Base-by-base conservation (phyloP, 345 rosid genomes). In the Linum lewisii region DNA sequence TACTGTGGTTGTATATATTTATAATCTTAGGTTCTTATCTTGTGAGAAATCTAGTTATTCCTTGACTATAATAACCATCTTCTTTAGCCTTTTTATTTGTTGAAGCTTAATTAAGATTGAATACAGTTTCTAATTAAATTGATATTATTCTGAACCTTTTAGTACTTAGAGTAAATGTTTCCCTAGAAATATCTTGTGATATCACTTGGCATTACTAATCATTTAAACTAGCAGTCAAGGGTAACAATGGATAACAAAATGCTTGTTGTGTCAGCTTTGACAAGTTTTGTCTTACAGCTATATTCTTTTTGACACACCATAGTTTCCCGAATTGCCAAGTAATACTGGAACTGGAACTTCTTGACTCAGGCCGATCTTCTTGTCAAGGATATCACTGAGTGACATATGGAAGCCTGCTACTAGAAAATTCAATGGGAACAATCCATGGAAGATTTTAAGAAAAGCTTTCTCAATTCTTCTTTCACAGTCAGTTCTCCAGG, bases 361-460 rank as follows among this genome's bases (percentile, higher is more conserved):
- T 73, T 72, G 44, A 24, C 61, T 72, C 84, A 88, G 98, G 83
- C 88, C 96, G 11, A 86, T 70, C 10, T 80, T 76, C 74, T 79
- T 92, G 66, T 84, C 98, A 70, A 88, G 96, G 82, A 86, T 92
- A 77, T 84, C 96, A 64, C 82, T 88, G 47, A 77, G 77, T 74
- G 98, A 92, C 74, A 80, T 86, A 71, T 92, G 98, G 98, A 88
- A 73, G 75, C 96, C 98, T 52, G 95, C 96, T 38, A 69, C 82
- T 22, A 80, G 80, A 73, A 79, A 79, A 77, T 76, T 62, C 61
- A 76, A 84, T 53, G 81, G 85, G 69, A 83, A 81, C 70, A 72
- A 86, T 75, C 32, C 78, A 26, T 88, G 98, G 98, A 82, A 83
- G 75, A 81, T 72, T 70, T 63, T 88, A 29, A 88, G 78, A 79